Base-by-base conservation (phyloP, 805 yeast genomes). In the Wickerhamomyces strasburgensis region DNA sequence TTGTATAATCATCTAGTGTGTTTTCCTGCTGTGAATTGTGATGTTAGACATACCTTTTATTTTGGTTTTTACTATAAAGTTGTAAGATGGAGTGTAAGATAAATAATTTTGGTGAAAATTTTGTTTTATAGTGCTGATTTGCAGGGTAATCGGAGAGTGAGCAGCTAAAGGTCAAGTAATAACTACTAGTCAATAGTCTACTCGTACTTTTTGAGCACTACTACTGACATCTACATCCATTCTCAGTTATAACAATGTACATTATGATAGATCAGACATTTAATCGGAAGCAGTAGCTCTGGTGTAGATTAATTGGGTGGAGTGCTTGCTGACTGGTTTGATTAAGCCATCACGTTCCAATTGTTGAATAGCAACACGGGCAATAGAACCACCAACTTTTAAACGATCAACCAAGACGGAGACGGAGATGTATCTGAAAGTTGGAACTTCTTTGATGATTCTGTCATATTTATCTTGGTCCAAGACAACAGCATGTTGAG, bases 381-480 rank as follows among this genome's bases (percentile, higher is more conserved):
- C 99, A 65, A 93, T 61, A 51, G 99, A 89, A 72, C 98, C 99
- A 78, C 95, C 95, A 61, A 93, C 75, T 93, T 93, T 93, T 72
- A 93, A 81, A 80, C 98, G 89, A 75, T 93, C 99, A 65, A 93
- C 98, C 62, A 93, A 80, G 54, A 90, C 96, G 54, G 98, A 90
- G 60, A 93, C 96, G 49, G 98, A 88, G 57, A 93, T 94, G 70
- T 78, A 88, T 83, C 90, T 90, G 93, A 83, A 93, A 61, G 96
- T 87, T 76, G 97, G 97, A 48, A 89, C 97, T 67, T 93, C 99
- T 85, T 93, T 93, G 75, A 88, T 70, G 76, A 93, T 85, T 80
- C 97, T 87, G 94, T 93, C 98, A 78, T 84, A 90, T 70, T 90
- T 86, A 60, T 93, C 95, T 79, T 93, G 97, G 73, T 93, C 99